Evolutionary conservation across 306 rosid genomes (phyloP), one percentile per base, ranked within the genome.

Genomic region (Echinosophora koreensis): DNA sequence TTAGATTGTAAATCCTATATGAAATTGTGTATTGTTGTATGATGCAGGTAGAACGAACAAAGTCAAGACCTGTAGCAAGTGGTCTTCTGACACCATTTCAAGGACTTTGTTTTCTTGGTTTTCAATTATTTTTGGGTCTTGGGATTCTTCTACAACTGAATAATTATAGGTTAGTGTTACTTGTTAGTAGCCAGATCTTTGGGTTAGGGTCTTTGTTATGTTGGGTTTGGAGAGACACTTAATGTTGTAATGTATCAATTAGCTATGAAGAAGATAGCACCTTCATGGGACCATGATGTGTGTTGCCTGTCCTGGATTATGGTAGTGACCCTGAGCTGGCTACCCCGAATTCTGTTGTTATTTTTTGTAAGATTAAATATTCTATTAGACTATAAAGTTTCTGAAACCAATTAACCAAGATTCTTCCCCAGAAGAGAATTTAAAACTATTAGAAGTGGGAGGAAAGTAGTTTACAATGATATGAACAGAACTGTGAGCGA

Each of bases 11-110:
- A 46, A 70, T 73, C 59, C 54, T 74, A 63, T 64, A 68, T 81
- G 34, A 41, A 64, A 52, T 49, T 75, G 13, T 62, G 18, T 71
- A 15, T 34, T 32, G 66, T 84, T 51, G 47, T 80, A 41, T 58
- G 15, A 46, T 90, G 87, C 85, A 94, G 97, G 97, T 94, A 44
- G 98, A 90, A 22, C 95, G 98, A 38, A 94, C 98, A 69, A 94
- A 90, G 82, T 79, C 72, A 57, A 84, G 98, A 77, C 98, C 98
- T 56, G 80, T 94, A 63, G 98, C 98, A 66, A 89, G 98, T 87
- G 93, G 97, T 83, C 82, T 81, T 81, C 71, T 94, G 84, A 90
- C 98, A 38, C 98, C 92, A 30, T 88, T 91, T 86, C 89, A 92
- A 81, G 97, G 98, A 47, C 82, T 94, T 77, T 77, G 87, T 77